phyloP scores from a whole-genome alignment of 2,329 filamentous ascomycete genomes.

The Tolypocladium cylindrosporum region DNA sequence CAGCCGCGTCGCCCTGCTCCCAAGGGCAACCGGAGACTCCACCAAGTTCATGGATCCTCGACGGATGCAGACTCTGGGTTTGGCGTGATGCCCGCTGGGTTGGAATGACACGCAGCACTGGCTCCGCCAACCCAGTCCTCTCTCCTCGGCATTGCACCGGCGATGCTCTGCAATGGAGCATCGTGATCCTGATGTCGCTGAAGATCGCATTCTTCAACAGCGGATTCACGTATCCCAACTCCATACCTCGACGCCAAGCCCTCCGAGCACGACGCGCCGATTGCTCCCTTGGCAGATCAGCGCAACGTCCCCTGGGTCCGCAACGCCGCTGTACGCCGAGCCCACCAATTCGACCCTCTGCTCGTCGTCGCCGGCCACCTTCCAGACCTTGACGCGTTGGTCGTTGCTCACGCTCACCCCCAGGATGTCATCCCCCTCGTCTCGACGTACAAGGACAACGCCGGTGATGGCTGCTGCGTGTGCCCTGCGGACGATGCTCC shows the following conservation, averaged over 20 bases:
- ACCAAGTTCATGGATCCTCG: not conserved
- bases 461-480: conserved; percentile 67
- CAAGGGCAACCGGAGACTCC: not conserved
- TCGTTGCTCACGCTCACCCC: conserved; percentile 47
- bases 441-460: conserved; percentile 24
- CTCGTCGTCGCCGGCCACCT: conserved; percentile 15
- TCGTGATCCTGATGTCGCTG: too few species aligned
- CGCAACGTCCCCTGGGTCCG: conserved; percentile 46
- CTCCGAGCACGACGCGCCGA: conserved; percentile 27
- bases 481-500: conserved; percentile 32
- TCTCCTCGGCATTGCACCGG: not conserved
- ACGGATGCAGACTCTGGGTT: not conserved
- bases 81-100: not conserved
- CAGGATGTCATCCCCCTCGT: conserved; percentile 2
- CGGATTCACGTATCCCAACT: not conserved
- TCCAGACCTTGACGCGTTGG: conserved; percentile 49
- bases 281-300: conserved; percentile 15
- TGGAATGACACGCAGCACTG: not conserved
- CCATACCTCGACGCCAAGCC: conserved; percentile 39
- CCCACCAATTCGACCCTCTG: conserved; percentile 29
- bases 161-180: too few species aligned
- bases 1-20: too few species aligned
- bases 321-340: conserved; percentile 47
- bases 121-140: not conserved
- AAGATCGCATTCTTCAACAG: not conserved